Percentiles rank a stretch among this genome's conserved stretches.
Conservation (phyloP, 495 filamentous ascomycete species). For the Xylaria bambusicola region DNA sequence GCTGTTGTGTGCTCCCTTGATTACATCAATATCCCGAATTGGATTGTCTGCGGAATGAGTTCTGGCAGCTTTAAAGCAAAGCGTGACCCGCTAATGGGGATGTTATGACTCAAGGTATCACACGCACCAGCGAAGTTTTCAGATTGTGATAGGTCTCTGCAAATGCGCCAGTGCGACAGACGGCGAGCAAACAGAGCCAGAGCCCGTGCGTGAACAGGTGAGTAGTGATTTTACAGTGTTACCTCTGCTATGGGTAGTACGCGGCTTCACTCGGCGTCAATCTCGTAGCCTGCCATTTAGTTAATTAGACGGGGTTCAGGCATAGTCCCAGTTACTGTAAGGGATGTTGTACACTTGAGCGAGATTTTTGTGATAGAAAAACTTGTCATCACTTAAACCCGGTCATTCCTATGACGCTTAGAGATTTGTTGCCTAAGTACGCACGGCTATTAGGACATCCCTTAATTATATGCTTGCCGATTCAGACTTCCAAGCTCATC, state of each 20-base stretch:
- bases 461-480: no score
- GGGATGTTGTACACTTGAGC: background rate
- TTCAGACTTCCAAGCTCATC: no score
- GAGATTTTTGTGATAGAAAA: background rate
- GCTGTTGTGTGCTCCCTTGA: no score
- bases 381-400: no score
- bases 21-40: background rate
- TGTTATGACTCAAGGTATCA: no score
- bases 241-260: background rate
- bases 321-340: background rate
- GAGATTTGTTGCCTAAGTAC: no score
- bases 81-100: background rate
- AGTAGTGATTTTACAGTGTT: background rate
- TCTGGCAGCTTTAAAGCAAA: background rate
- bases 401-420: no score
- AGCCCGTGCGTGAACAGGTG: background rate
- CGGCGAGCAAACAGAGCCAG: background rate
- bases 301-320: no score
- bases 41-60: background rate
- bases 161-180: no score
- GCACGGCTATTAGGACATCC: no score
- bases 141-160: background rate
- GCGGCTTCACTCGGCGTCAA: background rate
- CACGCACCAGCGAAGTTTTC: background rate
- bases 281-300: background rate